These are phyloP conservation scores for Geosmithia morbida DNA, from an alignment of 2,329 filamentous ascomycete genomes.

Conservation along the genomic window DNA sequence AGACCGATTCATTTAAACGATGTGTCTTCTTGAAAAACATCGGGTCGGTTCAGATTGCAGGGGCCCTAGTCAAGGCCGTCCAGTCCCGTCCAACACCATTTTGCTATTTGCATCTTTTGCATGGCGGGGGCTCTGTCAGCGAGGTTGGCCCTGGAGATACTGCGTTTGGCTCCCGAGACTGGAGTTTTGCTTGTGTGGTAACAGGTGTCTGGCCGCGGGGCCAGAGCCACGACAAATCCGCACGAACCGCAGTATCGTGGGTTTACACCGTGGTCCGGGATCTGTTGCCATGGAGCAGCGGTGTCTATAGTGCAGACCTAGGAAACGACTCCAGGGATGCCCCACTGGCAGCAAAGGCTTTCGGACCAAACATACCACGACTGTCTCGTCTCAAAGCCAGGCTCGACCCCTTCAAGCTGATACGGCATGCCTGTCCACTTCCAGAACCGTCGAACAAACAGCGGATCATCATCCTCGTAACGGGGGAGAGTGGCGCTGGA, in stretches of 20 bases:
- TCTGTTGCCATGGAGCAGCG: conserved; percentile 33
- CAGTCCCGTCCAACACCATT: conserved; percentile 30
- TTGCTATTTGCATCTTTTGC: conserved; percentile 49
- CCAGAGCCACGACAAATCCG: conserved; percentile 26
- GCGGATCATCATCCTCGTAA: conserved; percentile 42
- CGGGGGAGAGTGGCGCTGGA: conserved; percentile 36
- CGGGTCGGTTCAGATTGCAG: conserved; percentile 14
- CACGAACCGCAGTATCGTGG: conserved; percentile 29
- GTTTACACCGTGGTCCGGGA: conserved; percentile 35
- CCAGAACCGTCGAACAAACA: conserved; percentile 16
- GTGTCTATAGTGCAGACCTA: conserved; percentile 46
- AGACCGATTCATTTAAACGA: conserved; percentile 50
- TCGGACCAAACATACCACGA: conserved; percentile 36
- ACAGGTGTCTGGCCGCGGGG: conserved; percentile 46
- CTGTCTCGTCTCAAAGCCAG: conserved; percentile 34
- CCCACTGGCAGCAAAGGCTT: conserved; percentile 34
- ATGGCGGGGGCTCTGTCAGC: conserved; percentile 38
- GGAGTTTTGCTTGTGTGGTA: conserved; percentile 49
- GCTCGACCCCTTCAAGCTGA: conserved; percentile 33
- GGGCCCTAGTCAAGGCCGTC: conserved; percentile 28
- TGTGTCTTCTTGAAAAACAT: conserved; percentile 44
- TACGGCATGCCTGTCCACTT: conserved; percentile 42
- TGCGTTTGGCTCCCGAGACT: conserved; percentile 49
- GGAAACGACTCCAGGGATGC: conserved; percentile 46
- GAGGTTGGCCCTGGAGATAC: conserved; percentile 28